Conservation (phyloP, 768 basidiomycete genomes). For the Tylopilus sp. region DNA sequence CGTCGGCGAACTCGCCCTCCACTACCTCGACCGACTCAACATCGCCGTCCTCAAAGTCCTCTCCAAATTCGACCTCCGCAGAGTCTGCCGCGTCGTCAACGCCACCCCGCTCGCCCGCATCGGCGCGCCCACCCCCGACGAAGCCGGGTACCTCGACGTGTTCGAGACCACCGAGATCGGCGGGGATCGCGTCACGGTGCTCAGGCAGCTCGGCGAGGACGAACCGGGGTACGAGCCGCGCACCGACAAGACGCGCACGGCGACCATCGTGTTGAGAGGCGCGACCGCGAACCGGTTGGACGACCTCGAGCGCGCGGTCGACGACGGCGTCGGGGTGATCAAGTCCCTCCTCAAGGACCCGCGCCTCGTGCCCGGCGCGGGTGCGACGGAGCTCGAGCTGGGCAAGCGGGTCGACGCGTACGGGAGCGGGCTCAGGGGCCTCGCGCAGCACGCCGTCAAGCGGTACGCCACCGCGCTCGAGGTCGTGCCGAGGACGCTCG, state of each 20-base stretch:
- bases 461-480: constrained; percentile 87
- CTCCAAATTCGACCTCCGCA: constrained; percentile 95
- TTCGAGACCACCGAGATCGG: constrained; percentile 97
- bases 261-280: constrained; percentile 93
- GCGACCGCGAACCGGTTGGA: constrained; percentile 94
- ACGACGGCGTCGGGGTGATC: constrained; percentile 96
- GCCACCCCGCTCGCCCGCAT: constrained; percentile 95
- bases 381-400: constrained; percentile 93
- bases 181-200: constrained; percentile 95
- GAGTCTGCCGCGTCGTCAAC: constrained; percentile 91
- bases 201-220: constrained; percentile 73
- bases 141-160: constrained; percentile 90
- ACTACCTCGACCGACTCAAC: constrained; percentile 91
- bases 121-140: constrained; percentile 94
- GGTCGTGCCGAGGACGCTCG: constrained; percentile 86
- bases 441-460: constrained; percentile 91
- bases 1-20: constrained; percentile 92
- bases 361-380: constrained; percentile 89
- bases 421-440: constrained; percentile 83
- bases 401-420: constrained; percentile 79
- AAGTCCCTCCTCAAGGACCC: constrained; percentile 89
- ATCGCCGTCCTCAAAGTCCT: constrained; percentile 96
- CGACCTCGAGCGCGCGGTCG: constrained; percentile 93
- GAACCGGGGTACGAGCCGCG: constrained; percentile 58
- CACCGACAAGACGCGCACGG: constrained; percentile 78